These are phyloP conservation scores for Podospora anserina DNA, from an alignment of 495 filamentous ascomycete genomes.

Conservation along the genomic window DNA sequence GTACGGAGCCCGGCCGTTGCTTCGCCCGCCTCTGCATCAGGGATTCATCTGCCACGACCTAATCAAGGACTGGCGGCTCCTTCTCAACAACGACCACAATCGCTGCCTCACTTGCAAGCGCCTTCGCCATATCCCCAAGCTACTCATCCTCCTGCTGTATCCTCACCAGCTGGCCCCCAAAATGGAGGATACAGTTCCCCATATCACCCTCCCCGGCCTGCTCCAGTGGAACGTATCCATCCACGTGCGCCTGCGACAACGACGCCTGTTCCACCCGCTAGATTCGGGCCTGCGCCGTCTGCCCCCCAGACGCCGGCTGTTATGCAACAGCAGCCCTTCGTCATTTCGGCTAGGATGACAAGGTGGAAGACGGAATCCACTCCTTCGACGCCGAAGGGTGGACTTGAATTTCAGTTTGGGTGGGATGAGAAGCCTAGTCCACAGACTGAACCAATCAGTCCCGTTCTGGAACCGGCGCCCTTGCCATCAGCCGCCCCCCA, in stretches of 20 bases:
- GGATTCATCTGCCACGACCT: constrained; percentile 18
- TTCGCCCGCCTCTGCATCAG: constrained; percentile 31
- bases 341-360: constrained; percentile 41
- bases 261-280: constrained; percentile 23
- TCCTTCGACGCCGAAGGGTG: constrained; percentile 43
- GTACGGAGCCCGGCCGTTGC: constrained; percentile 15
- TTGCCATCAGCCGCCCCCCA: background rate
- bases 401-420: constrained; percentile 23
- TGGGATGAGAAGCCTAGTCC: constrained; percentile 40
- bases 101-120: constrained; percentile 18
- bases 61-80: constrained; percentile 22
- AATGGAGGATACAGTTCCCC: constrained; percentile 42
- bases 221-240: constrained; percentile 26
- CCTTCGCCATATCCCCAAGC: constrained; percentile 32
- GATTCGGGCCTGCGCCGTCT: constrained; percentile 20
- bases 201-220: constrained; percentile 39
- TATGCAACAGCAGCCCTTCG: constrained; percentile 10
- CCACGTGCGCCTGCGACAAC: constrained; percentile 15
- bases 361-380: constrained; percentile 47
- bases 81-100: constrained; percentile 26
- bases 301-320: constrained; percentile 24
- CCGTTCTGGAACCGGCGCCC: constrained; percentile 22
- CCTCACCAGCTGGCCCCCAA: constrained; percentile 12
- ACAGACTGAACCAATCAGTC: constrained; percentile 47
- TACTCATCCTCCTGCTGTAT: background rate